Base-by-base conservation (phyloP, 371 early-diverging fungal genomes). In the Synchytrium microbalum region DNA sequence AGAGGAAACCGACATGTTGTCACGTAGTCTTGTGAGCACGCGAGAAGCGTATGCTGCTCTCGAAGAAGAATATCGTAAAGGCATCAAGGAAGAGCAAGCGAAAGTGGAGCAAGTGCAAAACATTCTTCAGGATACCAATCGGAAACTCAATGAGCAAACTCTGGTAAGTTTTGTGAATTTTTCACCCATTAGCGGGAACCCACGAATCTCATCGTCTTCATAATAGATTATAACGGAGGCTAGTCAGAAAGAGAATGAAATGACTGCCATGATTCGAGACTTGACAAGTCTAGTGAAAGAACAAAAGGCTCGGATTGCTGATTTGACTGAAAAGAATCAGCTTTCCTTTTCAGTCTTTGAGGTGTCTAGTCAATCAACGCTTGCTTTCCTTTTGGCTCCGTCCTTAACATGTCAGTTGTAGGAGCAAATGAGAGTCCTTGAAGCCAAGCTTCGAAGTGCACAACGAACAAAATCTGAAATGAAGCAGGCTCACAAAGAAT, bases 281-380 rank as follows among this genome's bases (percentile, higher is more conserved):
- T 64, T 78, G 5, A 61, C 73, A 1, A 29, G 14, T 13, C 46
- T 73, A 19, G 63, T 70, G 0, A 68, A 71, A 33, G 74, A 73
- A 19, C 78, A 78, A 60, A 67, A 73, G 57, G 63, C 59, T 3
- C 59, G 67, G n/a, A 70, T 73, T 32, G 30, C 53, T 5, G 66
- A 71, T 5, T 54, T 75, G 30, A 23, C 23, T 2, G 59, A 64
- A 8, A 64, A 69, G 24, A 66, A 70, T 28, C 63, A 69, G n/a
- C 60, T 60, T 14, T 58, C 71, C 30, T 61, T 69, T 23, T 25
- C 58, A 8, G 53, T 71, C 2, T 70, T 70, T 65, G 72, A 73
- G 70, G 76, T 76, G 55, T 24, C 8, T 55, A 19, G 19, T 38
- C 46, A 38, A 10, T 10, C 19, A 38, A 38, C 46, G 46, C 10